A percentile compares a stretch with the other conserved stretches of the same genome.
Conservation (phyloP, 2,329 filamentous ascomycete genomes). For the Trichoderma harzianum region DNA sequence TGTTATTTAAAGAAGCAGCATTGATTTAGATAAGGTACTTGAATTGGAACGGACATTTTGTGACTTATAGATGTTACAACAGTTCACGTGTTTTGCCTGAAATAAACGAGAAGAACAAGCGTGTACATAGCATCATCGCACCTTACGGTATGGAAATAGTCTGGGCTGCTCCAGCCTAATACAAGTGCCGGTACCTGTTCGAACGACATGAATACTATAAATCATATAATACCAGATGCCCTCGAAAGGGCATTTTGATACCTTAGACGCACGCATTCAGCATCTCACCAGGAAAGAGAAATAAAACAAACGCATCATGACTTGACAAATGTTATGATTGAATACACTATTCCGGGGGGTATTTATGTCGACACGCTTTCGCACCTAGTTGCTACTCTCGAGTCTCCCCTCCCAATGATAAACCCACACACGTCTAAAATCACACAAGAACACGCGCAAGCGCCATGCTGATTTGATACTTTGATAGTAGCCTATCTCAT, state of each 20-base stretch:
- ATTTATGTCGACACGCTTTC: slow-evolving; percentile 13
- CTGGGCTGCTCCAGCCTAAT: neutral
- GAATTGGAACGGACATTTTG: neutral
- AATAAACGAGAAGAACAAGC: neutral
- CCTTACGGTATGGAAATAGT: neutral
- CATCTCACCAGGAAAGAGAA: neutral
- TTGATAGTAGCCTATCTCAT: neutral
- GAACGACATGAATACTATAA: too few species aligned
- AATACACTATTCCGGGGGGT: slow-evolving; percentile 3
- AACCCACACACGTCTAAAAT: slow-evolving; percentile 2
- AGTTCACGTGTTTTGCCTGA: neutral
- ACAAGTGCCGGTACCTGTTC: neutral
- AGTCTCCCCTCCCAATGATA: slow-evolving; percentile 1
- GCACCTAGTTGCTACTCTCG: slow-evolving; percentile 14
- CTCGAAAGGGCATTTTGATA: neutral
- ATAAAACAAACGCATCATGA: neutral
- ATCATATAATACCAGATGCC: neutral
- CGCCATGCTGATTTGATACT: slow-evolving; percentile 10
- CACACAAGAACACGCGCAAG: slow-evolving; percentile 10
- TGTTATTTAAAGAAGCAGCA: slow-evolving; percentile 6
- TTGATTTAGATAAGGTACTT: neutral
- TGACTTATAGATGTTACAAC: neutral
- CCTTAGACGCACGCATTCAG: neutral
- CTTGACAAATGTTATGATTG: slow-evolving; percentile 1
- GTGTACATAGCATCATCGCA: neutral